Evolutionary conservation across 2,329 filamentous ascomycete genomes (phyloP), one percentile per base, ranked within the genome.

Genomic region (Arthroderma uncinatum): DNA sequence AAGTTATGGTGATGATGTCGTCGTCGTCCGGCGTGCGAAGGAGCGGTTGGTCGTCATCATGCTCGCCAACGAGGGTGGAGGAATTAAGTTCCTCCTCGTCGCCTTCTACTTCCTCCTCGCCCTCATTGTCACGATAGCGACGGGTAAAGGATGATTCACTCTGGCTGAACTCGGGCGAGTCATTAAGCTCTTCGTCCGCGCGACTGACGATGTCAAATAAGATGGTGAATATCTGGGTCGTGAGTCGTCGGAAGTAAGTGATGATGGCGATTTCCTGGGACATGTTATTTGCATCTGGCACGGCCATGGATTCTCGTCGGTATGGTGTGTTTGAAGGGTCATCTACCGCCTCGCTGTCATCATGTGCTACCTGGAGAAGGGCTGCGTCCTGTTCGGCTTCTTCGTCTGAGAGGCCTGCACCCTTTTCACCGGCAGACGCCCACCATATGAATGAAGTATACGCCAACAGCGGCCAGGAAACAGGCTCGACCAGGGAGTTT

Each of bases 381-480:
- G 70, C 67, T 3, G 68, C 66, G 63, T 78, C 76, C 62, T 74
- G 73, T 28, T 77, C 74, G 56, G 80, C 76, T 59, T 76, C 74
- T 64, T 83, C 80, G 57, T 82, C 76, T 1, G 76, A 74, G 8
- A 78, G 71, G 53, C 76, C 78, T 10, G 76, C 75, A 28, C 79
- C 77, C 60, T 77, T 76, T 65, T 84, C 82, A 55, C 82, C 82
- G 1, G 82, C 82, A 0, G 80, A 82, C 2, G 82, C 82, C 82
- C 82, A 85, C 82, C 82, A 85, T 65, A 84, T 81, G 68, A 84
- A 82, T 36, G 80, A 80, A 2, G 75, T 75, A 65, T 84, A 85
- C 2, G 82, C 82, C 34, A 83, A 72, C 4, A 77, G 75, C 4
- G 79, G 74, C 82, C 82, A 85, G 0, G 79, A 79, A 37, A 77